Conservation (phyloP, 2,329 filamentous ascomycete species). For the Monosporascus sp. region DNA sequence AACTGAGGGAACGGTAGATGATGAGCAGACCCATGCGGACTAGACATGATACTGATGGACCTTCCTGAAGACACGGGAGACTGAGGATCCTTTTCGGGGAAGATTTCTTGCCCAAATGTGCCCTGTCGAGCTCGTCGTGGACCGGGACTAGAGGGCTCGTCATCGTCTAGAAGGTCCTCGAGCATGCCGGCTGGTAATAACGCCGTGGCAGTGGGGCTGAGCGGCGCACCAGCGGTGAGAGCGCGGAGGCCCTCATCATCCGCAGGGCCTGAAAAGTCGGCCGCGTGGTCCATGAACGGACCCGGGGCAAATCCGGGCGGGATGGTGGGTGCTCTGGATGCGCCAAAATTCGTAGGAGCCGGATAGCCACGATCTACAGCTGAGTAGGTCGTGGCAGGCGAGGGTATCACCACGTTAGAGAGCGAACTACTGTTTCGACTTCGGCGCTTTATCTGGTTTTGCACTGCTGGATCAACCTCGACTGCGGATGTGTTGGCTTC, state of each 20-base stretch:
- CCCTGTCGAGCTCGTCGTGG: constrained; percentile 26
- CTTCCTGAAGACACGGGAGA: constrained; percentile 57
- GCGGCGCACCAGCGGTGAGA: constrained; percentile 60
- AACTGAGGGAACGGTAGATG: constrained; percentile 52
- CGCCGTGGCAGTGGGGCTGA: constrained; percentile 72
- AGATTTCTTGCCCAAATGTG: constrained; percentile 31
- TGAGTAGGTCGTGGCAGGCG: constrained; percentile 37
- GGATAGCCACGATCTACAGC: constrained; percentile 38
- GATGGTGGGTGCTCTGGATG: constrained; percentile 30
- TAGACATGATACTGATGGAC: constrained; percentile 55
- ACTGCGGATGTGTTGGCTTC: constrained; percentile 39
- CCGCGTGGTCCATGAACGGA: constrained; percentile 46
- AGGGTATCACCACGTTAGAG: constrained; percentile 35
- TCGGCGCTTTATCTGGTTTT: constrained; percentile 41
- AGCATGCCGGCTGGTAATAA: constrained; percentile 65
- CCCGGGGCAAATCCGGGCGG: constrained; percentile 48
- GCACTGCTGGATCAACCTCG: constrained; percentile 42
- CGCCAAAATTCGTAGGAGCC: constrained; percentile 46
- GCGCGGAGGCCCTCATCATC: constrained; percentile 60
- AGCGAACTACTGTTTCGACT: constrained; percentile 46
- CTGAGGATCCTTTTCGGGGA: constrained; percentile 45
- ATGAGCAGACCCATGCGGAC: constrained; percentile 56
- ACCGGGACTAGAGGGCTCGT: constrained; percentile 44
- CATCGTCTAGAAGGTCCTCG: constrained; percentile 56
- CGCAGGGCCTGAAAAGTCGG: constrained; percentile 39